Conservation (phyloP, 352 stramenopile genomes). For the Phytophthora rubi region DNA sequence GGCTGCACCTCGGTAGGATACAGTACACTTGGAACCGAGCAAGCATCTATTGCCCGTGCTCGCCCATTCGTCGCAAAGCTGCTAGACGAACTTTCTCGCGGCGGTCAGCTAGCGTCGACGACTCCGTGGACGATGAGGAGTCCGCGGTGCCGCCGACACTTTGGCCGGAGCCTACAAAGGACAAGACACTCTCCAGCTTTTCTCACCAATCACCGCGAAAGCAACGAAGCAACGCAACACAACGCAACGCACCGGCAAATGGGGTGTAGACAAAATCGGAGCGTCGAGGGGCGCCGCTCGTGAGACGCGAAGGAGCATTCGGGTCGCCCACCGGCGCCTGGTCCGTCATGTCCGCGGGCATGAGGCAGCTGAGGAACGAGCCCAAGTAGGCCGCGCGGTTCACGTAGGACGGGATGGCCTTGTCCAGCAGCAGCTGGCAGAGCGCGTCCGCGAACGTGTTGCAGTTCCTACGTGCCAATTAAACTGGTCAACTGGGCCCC, state of each 20-base stretch:
- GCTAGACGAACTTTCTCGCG: conserved; percentile 74
- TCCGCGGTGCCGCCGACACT: conserved; percentile 32
- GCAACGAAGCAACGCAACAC: background rate
- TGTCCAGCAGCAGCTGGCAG: conserved; percentile 81
- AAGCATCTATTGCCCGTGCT: conserved; percentile 16
- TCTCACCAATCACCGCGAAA: background rate
- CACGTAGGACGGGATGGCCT: conserved; percentile 89
- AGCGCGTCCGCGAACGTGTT: conserved; percentile 94
- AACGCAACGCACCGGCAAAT: conserved; percentile 60
- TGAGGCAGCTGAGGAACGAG: conserved; percentile 86
- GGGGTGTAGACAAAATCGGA: conserved; percentile 58
- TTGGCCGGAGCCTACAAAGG: conserved; percentile 49
- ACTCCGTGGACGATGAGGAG: conserved; percentile 28
- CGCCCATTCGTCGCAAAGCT: conserved; percentile 57
- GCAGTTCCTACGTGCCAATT: conserved; percentile 77
- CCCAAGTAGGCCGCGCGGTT: conserved; percentile 95
- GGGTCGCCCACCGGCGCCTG: conserved; percentile 70
- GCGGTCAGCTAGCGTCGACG: conserved; percentile 51
- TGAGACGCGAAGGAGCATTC: conserved; percentile 23
- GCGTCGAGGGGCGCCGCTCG: conserved; percentile 26
- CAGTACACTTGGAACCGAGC: background rate
- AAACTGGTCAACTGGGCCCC: background rate
- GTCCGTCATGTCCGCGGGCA: conserved; percentile 58
- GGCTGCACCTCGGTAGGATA: conserved; percentile 1
- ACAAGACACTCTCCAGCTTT: background rate